Evolutionary conservation across 2,329 filamentous ascomycete genomes (phyloP), one percentile per base, ranked within the genome.

Genomic region (Talaromyces marneffei): DNA sequence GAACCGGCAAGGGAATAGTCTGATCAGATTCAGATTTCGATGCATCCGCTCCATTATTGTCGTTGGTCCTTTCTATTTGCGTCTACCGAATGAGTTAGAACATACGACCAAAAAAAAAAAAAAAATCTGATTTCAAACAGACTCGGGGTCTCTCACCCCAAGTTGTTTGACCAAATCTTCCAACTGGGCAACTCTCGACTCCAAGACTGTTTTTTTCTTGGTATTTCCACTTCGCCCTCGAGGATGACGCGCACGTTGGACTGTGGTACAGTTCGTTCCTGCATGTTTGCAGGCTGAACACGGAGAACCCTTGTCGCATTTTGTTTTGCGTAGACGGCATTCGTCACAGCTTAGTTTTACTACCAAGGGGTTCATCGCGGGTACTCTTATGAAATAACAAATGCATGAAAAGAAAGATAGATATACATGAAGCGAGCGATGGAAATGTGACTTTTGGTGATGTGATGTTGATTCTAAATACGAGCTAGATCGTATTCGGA

Each of bases 241-340:
- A 55, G 52, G 52, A 37, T 55, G 52, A 25, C 52, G 52, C 16
- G 52, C 33, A 39, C 52, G 52, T 4, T 55, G 52, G 20, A 55
- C 52, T 2, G 52, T 18, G 6, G 52, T 55, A 20, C 52, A 55
- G 20, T 40, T 55, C 2, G 52, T 55, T 37, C 52, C 52, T 37
- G 52, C 52, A 55, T 55, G 52, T 40, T 40, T 55, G 23, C 52
- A 55, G 25, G 52, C 52, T 39, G 52, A 55, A 55, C 52, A 55
- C n/a, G 52, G 52, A 9, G 31, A 39, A 7, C 52, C 52, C 25
- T 55, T 55, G 33, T 55, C 52, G 33, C 52, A 55, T 40, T 55
- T 55, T 37, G 52, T 55, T 25, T 55, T 55, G 52, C 52, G 52
- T 55, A 39, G 52, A 23, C 52, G 52, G 10, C 52, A 55, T 18